Evolutionary conservation across 169 alveolate genomes (phyloP).

Genomic region (Fabrea salina): DNA sequence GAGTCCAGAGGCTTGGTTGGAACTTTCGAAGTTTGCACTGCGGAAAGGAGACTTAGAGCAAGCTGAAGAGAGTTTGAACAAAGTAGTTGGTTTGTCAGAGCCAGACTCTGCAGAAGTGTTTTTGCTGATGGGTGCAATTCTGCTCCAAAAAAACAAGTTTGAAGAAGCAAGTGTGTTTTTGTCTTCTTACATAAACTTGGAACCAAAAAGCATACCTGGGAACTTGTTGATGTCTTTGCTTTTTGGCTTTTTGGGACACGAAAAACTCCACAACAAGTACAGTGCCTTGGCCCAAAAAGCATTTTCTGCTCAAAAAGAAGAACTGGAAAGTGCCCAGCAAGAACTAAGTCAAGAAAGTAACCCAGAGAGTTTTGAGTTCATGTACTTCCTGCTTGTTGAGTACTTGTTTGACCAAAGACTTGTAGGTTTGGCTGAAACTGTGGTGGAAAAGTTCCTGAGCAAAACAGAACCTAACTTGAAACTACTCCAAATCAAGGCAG

Average conservation of each 20-base stretch:
- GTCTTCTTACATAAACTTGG: slow-evolving; percentile 17
- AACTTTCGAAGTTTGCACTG: slow-evolving; percentile 46
- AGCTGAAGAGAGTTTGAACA: slow-evolving; percentile 61
- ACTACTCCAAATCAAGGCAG: slow-evolving; percentile 33
- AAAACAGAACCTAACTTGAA: slow-evolving; percentile 13
- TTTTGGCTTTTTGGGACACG: too few relatives aligned
- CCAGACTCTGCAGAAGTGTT: slow-evolving; percentile 34
- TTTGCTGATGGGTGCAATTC: slow-evolving; percentile 39
- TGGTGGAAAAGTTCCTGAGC: background rate
- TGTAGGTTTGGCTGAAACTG: slow-evolving; percentile 16
- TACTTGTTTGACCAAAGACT: background rate
- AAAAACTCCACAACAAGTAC: too few relatives aligned
- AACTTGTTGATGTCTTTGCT: slow-evolving; percentile 30
- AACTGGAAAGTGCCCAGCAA: too few relatives aligned
- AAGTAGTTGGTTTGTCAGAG: slow-evolving; percentile 48
- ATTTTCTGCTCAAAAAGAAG: too few relatives aligned
- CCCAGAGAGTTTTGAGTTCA: slow-evolving; percentile 12
- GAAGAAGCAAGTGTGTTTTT: slow-evolving; percentile 53
- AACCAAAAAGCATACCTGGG: slow-evolving; percentile 23
- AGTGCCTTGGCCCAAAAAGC: too few relatives aligned
- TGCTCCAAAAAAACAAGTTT: slow-evolving; percentile 28
- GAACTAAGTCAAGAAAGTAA: too few relatives aligned
- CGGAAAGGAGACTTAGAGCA: slow-evolving; percentile 55
- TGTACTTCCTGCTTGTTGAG: background rate
- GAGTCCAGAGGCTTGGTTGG: slow-evolving; percentile 55